phyloP scores from a whole-genome alignment of 1,139 yeast species.

The Meyerozyma carpophila region DNA sequence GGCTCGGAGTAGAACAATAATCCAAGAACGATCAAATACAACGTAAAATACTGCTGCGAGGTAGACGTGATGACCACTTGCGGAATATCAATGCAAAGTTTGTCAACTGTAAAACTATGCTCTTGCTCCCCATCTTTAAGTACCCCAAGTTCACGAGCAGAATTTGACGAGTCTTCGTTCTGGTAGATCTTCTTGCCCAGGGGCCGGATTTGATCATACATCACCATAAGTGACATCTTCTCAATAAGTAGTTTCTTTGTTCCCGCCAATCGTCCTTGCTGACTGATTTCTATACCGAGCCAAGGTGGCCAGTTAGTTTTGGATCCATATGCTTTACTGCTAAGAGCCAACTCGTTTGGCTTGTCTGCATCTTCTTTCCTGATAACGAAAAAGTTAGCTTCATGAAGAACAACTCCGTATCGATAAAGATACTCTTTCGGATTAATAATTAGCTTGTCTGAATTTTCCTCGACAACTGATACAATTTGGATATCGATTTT shows the following conservation, averaged over 20 bases:
- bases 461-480: conserved; percentile 27
- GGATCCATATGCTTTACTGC: conserved; percentile 31
- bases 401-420: conserved; percentile 31
- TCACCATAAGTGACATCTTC: conserved; percentile 32
- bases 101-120: conserved; percentile 8
- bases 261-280: conserved; percentile 32
- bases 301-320: conserved; percentile 43
- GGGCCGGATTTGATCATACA: conserved; percentile 29
- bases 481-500: conserved; percentile 33
- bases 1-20: conserved; percentile 41
- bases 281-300: conserved; percentile 41
- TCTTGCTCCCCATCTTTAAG: conserved; percentile 3
- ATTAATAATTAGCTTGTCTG: conserved; percentile 15
- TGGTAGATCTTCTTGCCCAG: conserved; percentile 11
- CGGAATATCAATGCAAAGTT: conserved; percentile 36
- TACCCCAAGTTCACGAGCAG: not conserved
- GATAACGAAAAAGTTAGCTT: conserved; percentile 38
- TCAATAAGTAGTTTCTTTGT: conserved; percentile 32
- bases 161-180: conserved; percentile 1
- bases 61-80: conserved; percentile 36
- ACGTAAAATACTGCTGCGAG: conserved; percentile 37
- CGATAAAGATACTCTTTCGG: conserved; percentile 30
- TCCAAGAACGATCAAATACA: conserved; percentile 31
- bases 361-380: conserved; percentile 21
- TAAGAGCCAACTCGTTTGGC: conserved; percentile 16